A percentile compares a stretch with the other conserved stretches of the same genome.
Evolutionary conservation across 176 grass and related monocot species (phyloP).

Genomic region (Triticum urartu): DNA sequence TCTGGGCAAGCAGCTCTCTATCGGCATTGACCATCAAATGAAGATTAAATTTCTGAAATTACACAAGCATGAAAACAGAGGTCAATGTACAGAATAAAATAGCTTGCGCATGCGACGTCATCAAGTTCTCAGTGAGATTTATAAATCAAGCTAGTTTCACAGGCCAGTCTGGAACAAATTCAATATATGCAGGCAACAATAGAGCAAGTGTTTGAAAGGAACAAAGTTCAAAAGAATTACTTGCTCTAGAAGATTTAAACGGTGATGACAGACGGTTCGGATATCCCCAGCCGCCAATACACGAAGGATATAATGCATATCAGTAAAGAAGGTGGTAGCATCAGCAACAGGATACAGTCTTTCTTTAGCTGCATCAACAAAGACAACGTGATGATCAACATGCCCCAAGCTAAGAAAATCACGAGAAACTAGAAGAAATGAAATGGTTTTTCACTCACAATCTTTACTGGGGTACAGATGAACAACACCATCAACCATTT

Average conservation of each 20-base stretch:
- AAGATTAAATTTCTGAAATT: conserved; percentile 92
- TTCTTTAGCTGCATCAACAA: conserved; percentile 62
- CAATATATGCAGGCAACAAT: not conserved
- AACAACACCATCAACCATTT: conserved; percentile 97
- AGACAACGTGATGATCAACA: conserved; percentile 9
- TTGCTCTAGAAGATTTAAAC: conserved; percentile 90
- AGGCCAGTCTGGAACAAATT: not conserved
- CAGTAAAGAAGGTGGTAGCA: conserved; percentile 94
- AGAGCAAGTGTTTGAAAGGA: not conserved
- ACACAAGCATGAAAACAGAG: conserved; percentile 21
- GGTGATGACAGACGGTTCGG: conserved; percentile 85
- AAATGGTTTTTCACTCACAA: conserved; percentile 51
- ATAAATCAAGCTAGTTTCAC: conserved; percentile 25
- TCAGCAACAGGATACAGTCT: conserved; percentile 81
- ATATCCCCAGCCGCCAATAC: conserved; percentile 86
- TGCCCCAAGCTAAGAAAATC: not conserved
- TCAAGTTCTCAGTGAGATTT: conserved; percentile 18
- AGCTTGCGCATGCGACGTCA: not conserved
- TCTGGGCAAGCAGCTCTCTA: conserved; percentile 95
- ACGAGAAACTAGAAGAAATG: not conserved
- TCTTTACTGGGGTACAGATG: conserved; percentile 80
- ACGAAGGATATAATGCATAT: conserved; percentile 93
- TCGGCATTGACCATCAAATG: conserved; percentile 96
- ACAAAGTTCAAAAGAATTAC: conserved; percentile 36
- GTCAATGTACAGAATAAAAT: conserved; percentile 1